Percentiles rank a stretch among this genome's conserved stretches.
Evolutionary conservation across 768 basidiomycete genomes (phyloP).

Genomic region (Mycena belliarum): DNA sequence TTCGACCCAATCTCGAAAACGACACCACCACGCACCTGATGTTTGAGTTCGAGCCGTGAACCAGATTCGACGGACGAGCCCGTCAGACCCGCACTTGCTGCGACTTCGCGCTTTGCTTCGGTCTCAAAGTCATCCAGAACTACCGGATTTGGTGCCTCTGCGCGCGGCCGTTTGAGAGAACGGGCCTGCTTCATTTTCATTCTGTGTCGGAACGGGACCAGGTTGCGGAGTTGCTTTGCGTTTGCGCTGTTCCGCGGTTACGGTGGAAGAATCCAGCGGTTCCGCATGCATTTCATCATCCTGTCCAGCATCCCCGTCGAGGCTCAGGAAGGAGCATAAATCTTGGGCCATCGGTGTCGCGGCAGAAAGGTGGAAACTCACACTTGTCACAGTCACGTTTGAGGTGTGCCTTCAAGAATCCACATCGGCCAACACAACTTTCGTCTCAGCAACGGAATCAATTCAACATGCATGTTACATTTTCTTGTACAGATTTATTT

Average conservation of each 20-base stretch:
- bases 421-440: no score
- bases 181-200: conserved; percentile 38
- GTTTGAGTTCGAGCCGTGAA: conserved; percentile 71
- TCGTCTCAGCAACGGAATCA: no score
- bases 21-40: conserved; percentile 57
- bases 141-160: conserved; percentile 68
- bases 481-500: background rate
- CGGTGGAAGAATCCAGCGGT: background rate
- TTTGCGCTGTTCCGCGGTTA: conserved; percentile 9
- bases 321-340: conserved; percentile 73
- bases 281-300: conserved; percentile 32
- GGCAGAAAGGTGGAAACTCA: background rate
- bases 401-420: no score
- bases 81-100: conserved; percentile 84
- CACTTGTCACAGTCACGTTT: no score
- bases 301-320: conserved; percentile 52
- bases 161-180: conserved; percentile 58
- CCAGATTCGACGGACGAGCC: conserved; percentile 64
- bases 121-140: conserved; percentile 94
- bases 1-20: background rate
- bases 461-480: background rate
- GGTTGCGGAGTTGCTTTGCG: conserved; percentile 14
- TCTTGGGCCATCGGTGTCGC: conserved; percentile 46
- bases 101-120: conserved; percentile 89
- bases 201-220: conserved; percentile 22